phyloP scores from a whole-genome alignment of 179 eudicot genomes.

The Beta corolliflora region DNA sequence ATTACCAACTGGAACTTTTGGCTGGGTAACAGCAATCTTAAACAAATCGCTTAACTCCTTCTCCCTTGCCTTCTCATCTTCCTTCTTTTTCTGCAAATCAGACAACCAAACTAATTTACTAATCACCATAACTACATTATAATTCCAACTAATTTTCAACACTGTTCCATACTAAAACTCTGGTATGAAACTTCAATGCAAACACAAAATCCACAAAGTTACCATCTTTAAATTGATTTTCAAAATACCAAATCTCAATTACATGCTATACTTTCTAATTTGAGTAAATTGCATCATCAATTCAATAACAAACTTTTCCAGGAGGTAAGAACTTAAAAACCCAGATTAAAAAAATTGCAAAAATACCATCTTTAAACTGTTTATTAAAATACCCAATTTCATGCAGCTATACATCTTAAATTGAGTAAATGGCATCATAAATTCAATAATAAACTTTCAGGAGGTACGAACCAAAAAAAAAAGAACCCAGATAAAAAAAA shows the following conservation, averaged over 20 bases:
- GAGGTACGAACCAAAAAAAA: too few species aligned
- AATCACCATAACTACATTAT: neutral
- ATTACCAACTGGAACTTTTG: conserved; percentile 93
- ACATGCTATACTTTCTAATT: neutral
- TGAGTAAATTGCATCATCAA: too few species aligned
- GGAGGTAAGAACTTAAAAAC: too few species aligned
- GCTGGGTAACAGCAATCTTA: conserved; percentile 90
- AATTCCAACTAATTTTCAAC: neutral
- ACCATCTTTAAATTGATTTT: neutral
- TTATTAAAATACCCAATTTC: neutral
- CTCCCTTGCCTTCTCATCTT: conserved; percentile 85
- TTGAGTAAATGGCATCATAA: too few species aligned
- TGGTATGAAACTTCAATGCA: neutral
- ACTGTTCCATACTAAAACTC: neutral
- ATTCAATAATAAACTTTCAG: too few species aligned
- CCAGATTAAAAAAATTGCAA: too few species aligned
- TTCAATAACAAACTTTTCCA: too few species aligned
- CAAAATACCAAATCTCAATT: neutral
- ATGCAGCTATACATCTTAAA: too few species aligned
- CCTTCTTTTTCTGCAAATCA: conserved; percentile 85
- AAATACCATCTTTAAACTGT: neutral
- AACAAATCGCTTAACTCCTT: conserved; percentile 91
- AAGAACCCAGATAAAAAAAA: too few species aligned
- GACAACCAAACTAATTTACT: conserved; percentile 11
- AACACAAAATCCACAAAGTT: neutral